Evolutionary conservation across 1,139 yeast genomes (phyloP), one percentile per base, ranked within the genome.

Genomic region (Casaregolazyma suthepensis): DNA sequence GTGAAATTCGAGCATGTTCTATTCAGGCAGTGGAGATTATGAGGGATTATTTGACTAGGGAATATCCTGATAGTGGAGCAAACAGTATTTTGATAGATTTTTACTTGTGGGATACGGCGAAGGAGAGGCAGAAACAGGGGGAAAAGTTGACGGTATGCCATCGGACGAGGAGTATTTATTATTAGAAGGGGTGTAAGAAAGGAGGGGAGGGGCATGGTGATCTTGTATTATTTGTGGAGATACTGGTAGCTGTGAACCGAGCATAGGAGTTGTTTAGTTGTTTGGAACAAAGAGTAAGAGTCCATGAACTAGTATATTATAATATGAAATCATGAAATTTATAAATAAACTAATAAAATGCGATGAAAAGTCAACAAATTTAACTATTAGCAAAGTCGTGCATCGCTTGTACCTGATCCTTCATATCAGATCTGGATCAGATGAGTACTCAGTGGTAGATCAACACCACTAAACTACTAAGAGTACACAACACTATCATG

Each of bases 21-120:
- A 74, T 74, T 43, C 68, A 71, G 70, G 71, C 74, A 1, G 77
- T 74, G 1, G 77, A 74, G 54, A 51, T 66, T 42, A 64, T 74
- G 37, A 61, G 61, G 38, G 53, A 52, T 17, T 61, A 57, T 15
- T 67, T 72, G 17, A 52, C 52, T 19, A 42, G 51, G n/a, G 26
- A 42, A 10, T 51, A 61, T 31, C 66, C 66, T 1, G 57, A 57
- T 2, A 43, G 63, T 4, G 48, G 55, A 22, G 50, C 31, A 7
- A 37, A 19, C 31, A 46, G 49, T 10, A 52, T 69, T 49, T 61
- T 74, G 45, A 63, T 73, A 15, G 77, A 74, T 57, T 74, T 74
- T 54, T 74, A 71, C 51, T 63, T 74, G 20, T 74, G 77, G 77
- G 77, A 74, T 53, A 64, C 74, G 2, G 78, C 77, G n/a, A 74